Evolutionary conservation across 2,329 filamentous ascomycete species (phyloP).

Genomic region (Aureobasidium subglaciale): DNA sequence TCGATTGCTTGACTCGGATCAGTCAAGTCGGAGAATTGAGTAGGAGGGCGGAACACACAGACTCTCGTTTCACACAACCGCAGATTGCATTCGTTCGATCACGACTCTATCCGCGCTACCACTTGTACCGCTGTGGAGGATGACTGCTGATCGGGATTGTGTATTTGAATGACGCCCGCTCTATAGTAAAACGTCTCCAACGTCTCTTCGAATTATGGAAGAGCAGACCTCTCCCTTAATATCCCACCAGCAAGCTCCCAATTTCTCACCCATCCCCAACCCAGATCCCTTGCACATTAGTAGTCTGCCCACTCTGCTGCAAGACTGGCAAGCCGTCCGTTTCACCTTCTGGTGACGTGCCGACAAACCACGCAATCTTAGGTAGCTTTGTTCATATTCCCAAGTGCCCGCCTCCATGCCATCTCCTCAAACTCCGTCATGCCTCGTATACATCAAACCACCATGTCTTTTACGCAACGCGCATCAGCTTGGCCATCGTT

Average conservation of each 20-base stretch:
- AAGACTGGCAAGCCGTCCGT: slow-evolving; percentile 5
- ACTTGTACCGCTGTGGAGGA: not conserved
- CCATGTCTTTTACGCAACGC: not conserved
- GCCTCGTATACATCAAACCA: not conserved
- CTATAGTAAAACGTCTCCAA: slow-evolving; percentile 9
- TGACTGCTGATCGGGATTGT: slow-evolving; percentile 6
- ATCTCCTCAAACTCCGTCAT: slow-evolving; percentile 6
- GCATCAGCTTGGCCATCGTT: not conserved
- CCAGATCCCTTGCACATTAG: slow-evolving; percentile 7
- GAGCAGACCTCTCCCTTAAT: slow-evolving; percentile 3
- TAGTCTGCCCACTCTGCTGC: slow-evolving; percentile 5
- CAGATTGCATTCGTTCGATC: not conserved
- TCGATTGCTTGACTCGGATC: too few species aligned
- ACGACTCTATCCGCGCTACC: not conserved
- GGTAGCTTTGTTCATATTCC: not conserved
- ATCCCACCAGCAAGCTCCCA: too few species aligned
- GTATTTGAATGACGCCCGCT: too few species aligned
- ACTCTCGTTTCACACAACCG: slow-evolving; percentile 1
- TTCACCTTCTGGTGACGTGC: slow-evolving; percentile 2
- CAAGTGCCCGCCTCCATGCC: not conserved
- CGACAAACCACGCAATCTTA: not conserved
- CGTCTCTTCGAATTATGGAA: not conserved
- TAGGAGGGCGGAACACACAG: too few species aligned
- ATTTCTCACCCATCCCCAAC: not conserved
- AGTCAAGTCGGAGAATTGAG: not conserved